Base-by-base conservation (phyloP, 371 early-diverging fungal species). In the Catenaria anguillulae region DNA sequence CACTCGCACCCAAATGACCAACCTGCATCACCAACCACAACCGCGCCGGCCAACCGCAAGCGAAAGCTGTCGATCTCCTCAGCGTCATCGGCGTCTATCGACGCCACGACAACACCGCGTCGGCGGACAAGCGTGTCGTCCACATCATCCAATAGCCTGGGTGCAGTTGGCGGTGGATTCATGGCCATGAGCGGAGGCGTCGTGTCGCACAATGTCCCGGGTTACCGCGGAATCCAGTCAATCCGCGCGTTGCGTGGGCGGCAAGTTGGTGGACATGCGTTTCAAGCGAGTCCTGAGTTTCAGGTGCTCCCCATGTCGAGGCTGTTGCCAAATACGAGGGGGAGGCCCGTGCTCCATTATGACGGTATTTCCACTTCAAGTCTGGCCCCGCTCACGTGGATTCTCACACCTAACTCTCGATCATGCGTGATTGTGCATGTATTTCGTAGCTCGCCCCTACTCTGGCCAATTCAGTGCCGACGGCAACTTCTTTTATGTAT, bases 381-480 rank as follows among this genome's bases (percentile, higher is more conserved):
- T 43, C 21, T 4, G n/a, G n/a, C n/a, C n/a, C n/a, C n/a, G n/a
- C n/a, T n/a, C n/a, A n/a, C n/a, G n/a, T n/a, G n/a, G n/a, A n/a
- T n/a, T n/a, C n/a, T n/a, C n/a, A n/a, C n/a, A n/a, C n/a, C 45
- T 17, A 3, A 19, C 3, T 43, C 12, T 2, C 4, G 45, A 23
- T 21, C 4, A 43, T 4, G 21, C 45, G 17, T 23, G 12, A 3
- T 19, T 23, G 21, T 3, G 21, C 19, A 23, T 23, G 21, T 3
- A 4, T 3, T 43, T 17, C 8, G 21, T 21, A 50, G 56, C 68
- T 15, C 62, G 71, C 2, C 69, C 72, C 4, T 80, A 77, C 63
- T 74, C 71, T 29, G 78, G 77, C 0, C 73, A 76, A 56, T 80
- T 74, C 52, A 70, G 73, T 54, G 69, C 61, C n/a, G 71, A 72